These are phyloP conservation scores for Botryotinia globosa DNA, from an alignment of 2,329 filamentous ascomycete genomes.

Conservation along the genomic window DNA sequence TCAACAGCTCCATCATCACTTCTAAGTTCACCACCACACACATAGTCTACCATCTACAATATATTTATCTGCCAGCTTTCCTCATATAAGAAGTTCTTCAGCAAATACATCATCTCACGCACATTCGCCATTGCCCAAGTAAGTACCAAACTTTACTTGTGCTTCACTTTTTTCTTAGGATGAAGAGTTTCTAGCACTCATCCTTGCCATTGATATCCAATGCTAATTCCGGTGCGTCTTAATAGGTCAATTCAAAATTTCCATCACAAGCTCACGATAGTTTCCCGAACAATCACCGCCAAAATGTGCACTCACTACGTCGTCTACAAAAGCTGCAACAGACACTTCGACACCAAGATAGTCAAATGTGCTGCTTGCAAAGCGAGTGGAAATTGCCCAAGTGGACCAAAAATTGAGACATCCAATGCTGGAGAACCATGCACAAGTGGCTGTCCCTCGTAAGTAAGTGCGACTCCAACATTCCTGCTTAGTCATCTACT, in stretches of 20 bases:
- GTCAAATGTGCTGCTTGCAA: not conserved
- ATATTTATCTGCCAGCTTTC: conserved; percentile 12
- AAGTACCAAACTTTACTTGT: conserved; percentile 9
- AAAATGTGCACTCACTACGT: conserved; percentile 18
- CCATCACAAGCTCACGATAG: conserved; percentile 1
- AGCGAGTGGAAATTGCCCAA: conserved; percentile 9
- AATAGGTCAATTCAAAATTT: conserved; percentile 1
- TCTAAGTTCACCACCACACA: conserved; percentile 11
- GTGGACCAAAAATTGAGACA: not conserved
- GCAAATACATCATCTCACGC: not conserved
- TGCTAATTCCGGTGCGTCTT: conserved; percentile 9
- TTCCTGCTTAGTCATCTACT: not conserved
- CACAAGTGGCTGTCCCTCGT: conserved; percentile 13
- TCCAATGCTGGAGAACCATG: conserved; percentile 9
- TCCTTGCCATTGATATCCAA: not conserved
- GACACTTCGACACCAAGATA: not conserved
- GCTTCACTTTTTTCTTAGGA: not conserved
- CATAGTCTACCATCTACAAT: conserved; percentile 8
- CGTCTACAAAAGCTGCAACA: conserved; percentile 10
- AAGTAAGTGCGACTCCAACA: conserved; percentile 17
- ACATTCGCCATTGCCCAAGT: conserved; percentile 13
- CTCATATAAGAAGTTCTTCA: not conserved
- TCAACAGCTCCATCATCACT: conserved; percentile 23
- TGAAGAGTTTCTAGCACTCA: not conserved
- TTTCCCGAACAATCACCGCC: not conserved